phyloP scores from a whole-genome alignment of 148 eudicot species.

The Heliosperma pusillum region DNA sequence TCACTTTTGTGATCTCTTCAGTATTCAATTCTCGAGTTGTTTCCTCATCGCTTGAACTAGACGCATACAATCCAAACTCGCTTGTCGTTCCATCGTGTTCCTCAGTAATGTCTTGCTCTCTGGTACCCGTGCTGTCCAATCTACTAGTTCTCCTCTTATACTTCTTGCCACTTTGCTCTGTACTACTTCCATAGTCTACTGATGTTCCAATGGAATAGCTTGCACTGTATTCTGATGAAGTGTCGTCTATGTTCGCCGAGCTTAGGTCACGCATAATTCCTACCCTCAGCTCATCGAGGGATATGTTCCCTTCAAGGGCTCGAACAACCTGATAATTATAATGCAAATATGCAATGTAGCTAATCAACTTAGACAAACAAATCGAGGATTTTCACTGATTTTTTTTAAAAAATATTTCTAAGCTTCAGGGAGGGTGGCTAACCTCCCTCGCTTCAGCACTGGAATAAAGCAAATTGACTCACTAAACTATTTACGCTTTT shows the following conservation, averaged over 20 bases:
- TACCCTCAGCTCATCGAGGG: slow-evolving; percentile 60
- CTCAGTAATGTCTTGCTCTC: slow-evolving; percentile 39
- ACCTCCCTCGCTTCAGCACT: too few relatives aligned
- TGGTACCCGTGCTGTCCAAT: slow-evolving; percentile 15
- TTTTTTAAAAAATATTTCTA: too few relatives aligned
- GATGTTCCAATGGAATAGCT: slow-evolving; percentile 16
- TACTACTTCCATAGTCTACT: slow-evolving; percentile 29
- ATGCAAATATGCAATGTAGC: not conserved
- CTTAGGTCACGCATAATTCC: slow-evolving; percentile 62
- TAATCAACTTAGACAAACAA: too few relatives aligned
- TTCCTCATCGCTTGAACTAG: slow-evolving; percentile 57
- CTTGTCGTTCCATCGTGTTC: slow-evolving; percentile 55
- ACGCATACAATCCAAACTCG: slow-evolving; percentile 58
- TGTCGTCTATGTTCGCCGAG: slow-evolving; percentile 42
- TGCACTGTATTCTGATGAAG: slow-evolving; percentile 48
- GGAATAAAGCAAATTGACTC: too few relatives aligned
- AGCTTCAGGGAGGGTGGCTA: not conserved
- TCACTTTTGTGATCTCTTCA: slow-evolving; percentile 29
- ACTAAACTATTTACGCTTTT: too few relatives aligned
- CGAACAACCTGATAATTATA: slow-evolving; percentile 56
- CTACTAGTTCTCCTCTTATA: not conserved
- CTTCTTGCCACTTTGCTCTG: slow-evolving; percentile 21
- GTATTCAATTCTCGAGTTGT: slow-evolving; percentile 49
- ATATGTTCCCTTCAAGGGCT: slow-evolving; percentile 78
- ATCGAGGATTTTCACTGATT: too few relatives aligned